Percentiles rank a stretch among this genome's conserved stretches.
These are phyloP conservation scores for Inga oerstediana DNA, from an alignment of 306 rosid species.

Conservation along the genomic window DNA sequence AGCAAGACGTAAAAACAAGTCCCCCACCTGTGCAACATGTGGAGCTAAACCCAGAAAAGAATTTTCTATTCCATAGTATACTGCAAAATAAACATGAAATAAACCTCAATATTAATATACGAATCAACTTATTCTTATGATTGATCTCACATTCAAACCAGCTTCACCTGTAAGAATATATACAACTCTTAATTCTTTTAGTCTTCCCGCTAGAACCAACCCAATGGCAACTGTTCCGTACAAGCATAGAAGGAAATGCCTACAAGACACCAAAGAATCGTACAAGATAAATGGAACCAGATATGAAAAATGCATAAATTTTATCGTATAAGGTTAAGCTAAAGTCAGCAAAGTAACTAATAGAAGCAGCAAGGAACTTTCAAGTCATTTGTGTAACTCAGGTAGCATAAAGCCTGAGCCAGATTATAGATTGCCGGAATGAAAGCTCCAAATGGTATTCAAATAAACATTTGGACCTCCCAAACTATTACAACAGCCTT, in stretches of 20 bases:
- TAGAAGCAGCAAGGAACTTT: not conserved
- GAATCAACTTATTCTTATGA: constrained; percentile 28
- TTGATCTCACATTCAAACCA: constrained; percentile 20
- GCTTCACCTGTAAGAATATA: constrained; percentile 76
- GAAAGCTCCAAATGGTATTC: not conserved
- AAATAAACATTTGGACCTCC: not conserved
- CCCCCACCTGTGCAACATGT: constrained; percentile 75
- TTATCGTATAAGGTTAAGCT: constrained; percentile 14
- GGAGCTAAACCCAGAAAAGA: constrained; percentile 74
- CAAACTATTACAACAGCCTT: not conserved
- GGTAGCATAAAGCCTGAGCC: not conserved
- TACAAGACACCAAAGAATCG: constrained; percentile 48
- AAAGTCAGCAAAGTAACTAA: constrained; percentile 28
- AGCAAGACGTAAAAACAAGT: constrained; percentile 5
- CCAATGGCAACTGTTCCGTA: constrained; percentile 79
- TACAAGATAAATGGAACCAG: constrained; percentile 27
- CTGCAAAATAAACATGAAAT: constrained; percentile 49
- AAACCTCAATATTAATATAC: constrained; percentile 35
- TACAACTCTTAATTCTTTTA: constrained; percentile 69
- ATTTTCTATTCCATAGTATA: constrained; percentile 82
- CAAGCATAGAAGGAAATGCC: constrained; percentile 91
- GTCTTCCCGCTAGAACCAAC: constrained; percentile 79
- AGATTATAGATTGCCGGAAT: not conserved
- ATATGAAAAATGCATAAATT: constrained; percentile 22
- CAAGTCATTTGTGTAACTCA: not conserved